A percentile compares a stretch with the other conserved stretches of the same genome.
phyloP scores from a whole-genome alignment of 371 early-diverging fungal species.

The Rhizopus microsporus region DNA sequence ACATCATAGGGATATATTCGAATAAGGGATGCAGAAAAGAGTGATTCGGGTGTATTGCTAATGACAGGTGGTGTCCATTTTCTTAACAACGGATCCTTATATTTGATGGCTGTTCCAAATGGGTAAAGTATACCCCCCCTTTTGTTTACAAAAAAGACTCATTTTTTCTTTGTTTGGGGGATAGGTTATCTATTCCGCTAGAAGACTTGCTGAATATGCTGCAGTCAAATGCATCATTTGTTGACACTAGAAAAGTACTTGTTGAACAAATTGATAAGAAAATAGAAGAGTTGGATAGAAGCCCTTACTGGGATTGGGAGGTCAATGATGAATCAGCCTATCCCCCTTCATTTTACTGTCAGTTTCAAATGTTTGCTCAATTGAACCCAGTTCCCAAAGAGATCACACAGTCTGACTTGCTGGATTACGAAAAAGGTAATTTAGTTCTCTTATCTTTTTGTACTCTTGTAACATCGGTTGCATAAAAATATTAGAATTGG shows the following conservation, averaged over 20 bases:
- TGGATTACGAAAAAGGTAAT: constrained; percentile 60
- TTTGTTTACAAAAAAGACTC: background rate
- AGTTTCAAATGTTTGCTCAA: constrained; percentile 62
- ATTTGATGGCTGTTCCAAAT: constrained; percentile 56
- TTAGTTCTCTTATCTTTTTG: too few species aligned
- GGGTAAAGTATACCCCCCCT: constrained; percentile 31
- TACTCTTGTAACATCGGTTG: background rate
- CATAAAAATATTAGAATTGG: constrained; percentile 27
- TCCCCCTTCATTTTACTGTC: constrained; percentile 39
- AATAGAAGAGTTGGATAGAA: constrained; percentile 32
- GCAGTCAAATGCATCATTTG: constrained; percentile 51
- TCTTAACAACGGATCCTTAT: constrained; percentile 57
- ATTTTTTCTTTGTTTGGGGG: background rate
- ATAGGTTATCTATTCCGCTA: constrained; percentile 36
- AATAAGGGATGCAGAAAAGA: constrained; percentile 53
- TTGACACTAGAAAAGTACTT: constrained; percentile 22
- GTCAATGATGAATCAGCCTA: constrained; percentile 8
- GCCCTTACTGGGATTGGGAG: constrained; percentile 30
- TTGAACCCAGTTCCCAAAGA: constrained; percentile 50
- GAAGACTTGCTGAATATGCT: constrained; percentile 61
- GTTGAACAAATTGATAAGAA: constrained; percentile 38
- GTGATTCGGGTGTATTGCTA: constrained; percentile 55
- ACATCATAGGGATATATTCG: constrained; percentile 51
- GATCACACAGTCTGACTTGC: constrained; percentile 44
- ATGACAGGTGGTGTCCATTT: constrained; percentile 61